These are phyloP conservation scores for Schizosaccharomyces versatilis DNA, from an alignment of 1,139 yeast species.

Conservation along the genomic window DNA sequence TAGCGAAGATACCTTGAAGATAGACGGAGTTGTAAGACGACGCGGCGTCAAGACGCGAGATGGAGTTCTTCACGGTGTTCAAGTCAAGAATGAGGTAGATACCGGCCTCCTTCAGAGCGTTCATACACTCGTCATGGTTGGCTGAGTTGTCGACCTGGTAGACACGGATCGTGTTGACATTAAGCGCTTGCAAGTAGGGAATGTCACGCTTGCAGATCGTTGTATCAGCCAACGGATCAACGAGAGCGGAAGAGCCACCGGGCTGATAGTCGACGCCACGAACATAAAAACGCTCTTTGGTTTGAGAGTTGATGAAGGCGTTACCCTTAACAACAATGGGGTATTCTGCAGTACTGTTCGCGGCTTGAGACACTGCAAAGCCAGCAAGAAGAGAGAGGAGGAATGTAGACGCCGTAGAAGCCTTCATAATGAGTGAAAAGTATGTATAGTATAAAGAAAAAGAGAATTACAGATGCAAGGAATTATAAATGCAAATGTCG, in stretches of 20 bases:
- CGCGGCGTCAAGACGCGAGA: slow-evolving; percentile 80
- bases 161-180: slow-evolving; percentile 67
- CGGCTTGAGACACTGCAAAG: not conserved
- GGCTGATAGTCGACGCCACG: slow-evolving; percentile 75
- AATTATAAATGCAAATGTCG: too few relatives aligned
- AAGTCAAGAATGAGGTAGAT: slow-evolving; percentile 78
- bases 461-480: too few relatives aligned
- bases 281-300: slow-evolving; percentile 50
- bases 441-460: too few relatives aligned
- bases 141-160: slow-evolving; percentile 67
- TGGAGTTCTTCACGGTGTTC: slow-evolving; percentile 68
- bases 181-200: slow-evolving; percentile 47
- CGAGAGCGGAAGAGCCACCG: slow-evolving; percentile 58
- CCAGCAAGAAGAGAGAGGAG: too few relatives aligned
- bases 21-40: slow-evolving; percentile 48
- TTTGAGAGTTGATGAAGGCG: slow-evolving; percentile 55
- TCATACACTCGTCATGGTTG: slow-evolving; percentile 79
- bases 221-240: slow-evolving; percentile 56
- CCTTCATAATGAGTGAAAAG: too few relatives aligned
- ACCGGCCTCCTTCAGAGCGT: slow-evolving; percentile 72
- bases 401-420: too few relatives aligned
- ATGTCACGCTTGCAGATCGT: slow-evolving; percentile 53
- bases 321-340: slow-evolving; percentile 34
- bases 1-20: slow-evolving; percentile 52
- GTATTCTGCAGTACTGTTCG: slow-evolving; percentile 10